phyloP scores from a whole-genome alignment of 371 early-diverging fungal genomes.

The Mortierella sp. region DNA sequence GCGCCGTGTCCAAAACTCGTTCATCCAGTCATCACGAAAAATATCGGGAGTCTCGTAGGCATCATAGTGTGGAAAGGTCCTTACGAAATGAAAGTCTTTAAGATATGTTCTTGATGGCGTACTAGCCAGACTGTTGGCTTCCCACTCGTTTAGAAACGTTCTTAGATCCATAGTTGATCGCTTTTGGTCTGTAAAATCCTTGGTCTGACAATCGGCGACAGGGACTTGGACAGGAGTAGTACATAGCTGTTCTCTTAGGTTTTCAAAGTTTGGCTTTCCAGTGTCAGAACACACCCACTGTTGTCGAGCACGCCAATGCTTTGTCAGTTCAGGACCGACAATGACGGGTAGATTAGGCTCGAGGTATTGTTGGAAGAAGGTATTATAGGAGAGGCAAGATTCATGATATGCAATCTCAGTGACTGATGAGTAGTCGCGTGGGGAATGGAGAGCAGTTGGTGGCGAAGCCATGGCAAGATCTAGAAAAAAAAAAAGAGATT shows the following conservation, averaged over 20 bases:
- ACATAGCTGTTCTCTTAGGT: constrained; percentile 35
- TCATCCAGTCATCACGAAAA: constrained; percentile 83
- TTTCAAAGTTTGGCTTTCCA: constrained; percentile 27
- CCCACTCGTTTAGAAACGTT: constrained; percentile 68
- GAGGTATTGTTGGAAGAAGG: constrained; percentile 67
- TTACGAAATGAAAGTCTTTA: constrained; percentile 81
- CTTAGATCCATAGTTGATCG: constrained; percentile 66
- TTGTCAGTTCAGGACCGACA: constrained; percentile 67
- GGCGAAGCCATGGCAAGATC: constrained; percentile 36
- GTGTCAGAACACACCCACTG: constrained; percentile 67
- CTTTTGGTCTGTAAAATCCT: constrained; percentile 73
- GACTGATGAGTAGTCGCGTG: constrained; percentile 40
- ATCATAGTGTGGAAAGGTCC: constrained; percentile 61
- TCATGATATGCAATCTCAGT: constrained; percentile 59
- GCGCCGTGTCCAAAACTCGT: constrained; percentile 68
- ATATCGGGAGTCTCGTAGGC: constrained; percentile 66
- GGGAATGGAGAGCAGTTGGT: constrained; percentile 17
- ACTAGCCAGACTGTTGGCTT: constrained; percentile 16
- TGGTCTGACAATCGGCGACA: constrained; percentile 69
- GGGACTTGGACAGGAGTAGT: constrained; percentile 60
- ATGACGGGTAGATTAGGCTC: constrained; percentile 72
- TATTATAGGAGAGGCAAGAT: constrained; percentile 59
- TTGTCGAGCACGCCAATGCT: constrained; percentile 69
- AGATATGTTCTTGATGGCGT: constrained; percentile 61
- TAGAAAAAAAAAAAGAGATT: constrained; percentile 13